Conservation (phyloP, 2,329 filamentous ascomycete species). For the Microdochium bolleyi region DNA sequence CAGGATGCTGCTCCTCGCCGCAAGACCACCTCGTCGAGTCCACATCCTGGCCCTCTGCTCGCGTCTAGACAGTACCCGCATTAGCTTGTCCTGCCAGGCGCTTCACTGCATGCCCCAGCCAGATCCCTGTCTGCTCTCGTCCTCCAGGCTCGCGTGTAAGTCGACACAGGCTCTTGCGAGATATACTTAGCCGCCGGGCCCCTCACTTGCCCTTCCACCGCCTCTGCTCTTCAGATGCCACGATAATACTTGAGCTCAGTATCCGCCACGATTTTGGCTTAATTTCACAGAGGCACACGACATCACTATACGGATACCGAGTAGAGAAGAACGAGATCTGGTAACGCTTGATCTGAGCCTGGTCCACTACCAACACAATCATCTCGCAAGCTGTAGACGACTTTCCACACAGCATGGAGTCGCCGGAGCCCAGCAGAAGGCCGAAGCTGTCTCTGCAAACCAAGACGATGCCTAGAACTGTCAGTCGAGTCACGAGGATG, state of each 20-base stretch:
- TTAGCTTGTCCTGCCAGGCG: constrained; percentile 16
- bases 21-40: too few species aligned
- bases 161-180: not conserved
- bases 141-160: not conserved
- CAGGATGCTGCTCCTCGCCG: not conserved
- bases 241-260: not conserved
- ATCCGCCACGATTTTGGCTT: not conserved
- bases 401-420: constrained; percentile 25
- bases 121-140: not conserved
- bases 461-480: constrained; percentile 31
- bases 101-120: constrained; percentile 5
- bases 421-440: constrained; percentile 30
- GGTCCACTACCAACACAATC: too few species aligned
- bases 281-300: not conserved
- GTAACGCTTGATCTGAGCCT: too few species aligned
- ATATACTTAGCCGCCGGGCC: not conserved
- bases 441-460: constrained; percentile 51
- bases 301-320: too few species aligned
- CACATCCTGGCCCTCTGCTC: constrained; percentile 4
- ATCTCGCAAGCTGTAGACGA: not conserved
- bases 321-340: too few species aligned
- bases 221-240: not conserved
- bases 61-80: constrained; percentile 19
- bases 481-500: constrained; percentile 29
- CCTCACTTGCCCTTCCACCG: not conserved